Evolutionary conservation across 164 flowering plant genomes (phyloP), one percentile per base, ranked within the genome.

Genomic region (Magnolia sinica): DNA sequence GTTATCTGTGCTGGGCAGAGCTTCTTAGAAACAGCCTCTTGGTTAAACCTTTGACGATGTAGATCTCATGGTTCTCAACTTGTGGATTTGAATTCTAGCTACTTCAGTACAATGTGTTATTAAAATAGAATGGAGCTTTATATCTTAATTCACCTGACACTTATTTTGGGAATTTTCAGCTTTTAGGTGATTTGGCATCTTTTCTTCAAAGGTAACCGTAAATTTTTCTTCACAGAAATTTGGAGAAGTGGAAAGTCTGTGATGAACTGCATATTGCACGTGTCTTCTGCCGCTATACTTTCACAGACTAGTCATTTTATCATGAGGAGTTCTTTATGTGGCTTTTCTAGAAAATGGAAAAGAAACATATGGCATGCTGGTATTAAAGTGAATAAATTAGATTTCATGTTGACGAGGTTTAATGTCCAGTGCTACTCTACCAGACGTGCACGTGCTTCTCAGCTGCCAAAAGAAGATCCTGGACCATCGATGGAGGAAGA

Each of bases 231-330:
- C 64, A 59, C 61, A 73, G 78, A 82, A 71, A 58, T n/a, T 65
- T 76, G 79, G 76, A 20, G 68, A 20, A 66, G 61, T 74, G 79
- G 77, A 65, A 75, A 80, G 74, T 50, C 63, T 83, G 83, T 82
- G 80, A 89, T 89, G 93, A 88, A 79, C 81, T 84, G 87, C 84
- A 84, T 92, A 83, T 80, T 84, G 65, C 83, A 76, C 49, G 50
- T 81, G 45, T 81, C 86, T 73, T 79, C 82, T 23, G 76, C 89
- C 14, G 82, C 83, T n/a, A 64, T 84, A 74, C 72, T 89, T 50
- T 76, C 85, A 68, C 81, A 79, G 80, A 78, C 85, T 10, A 75
- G 74, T 66, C 76, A 55, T 72, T 70, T 84, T 59, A 59, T 82
- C 50, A 64, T 72, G 8, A 83, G 76, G 77, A 81, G 74, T 77